Conservation (phyloP, 805 yeast genomes). For the Lachancea meyersii region DNA sequence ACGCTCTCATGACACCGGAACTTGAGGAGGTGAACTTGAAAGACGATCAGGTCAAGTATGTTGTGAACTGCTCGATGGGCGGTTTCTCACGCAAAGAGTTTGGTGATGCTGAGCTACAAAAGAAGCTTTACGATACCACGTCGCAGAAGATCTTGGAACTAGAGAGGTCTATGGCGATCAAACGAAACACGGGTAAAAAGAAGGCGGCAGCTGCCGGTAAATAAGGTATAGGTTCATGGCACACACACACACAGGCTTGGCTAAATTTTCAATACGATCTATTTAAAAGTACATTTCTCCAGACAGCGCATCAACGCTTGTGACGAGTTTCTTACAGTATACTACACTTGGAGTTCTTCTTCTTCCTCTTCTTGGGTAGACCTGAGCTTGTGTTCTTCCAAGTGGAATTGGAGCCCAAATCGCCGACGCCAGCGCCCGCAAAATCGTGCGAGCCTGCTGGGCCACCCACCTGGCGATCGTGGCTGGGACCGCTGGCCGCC, state of each 20-base stretch:
- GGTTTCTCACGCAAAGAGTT: slow-evolving; percentile 60
- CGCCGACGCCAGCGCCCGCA: slow-evolving; percentile 9
- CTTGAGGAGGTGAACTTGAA: slow-evolving; percentile 59
- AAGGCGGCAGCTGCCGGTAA: slow-evolving; percentile 1
- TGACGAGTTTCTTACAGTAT: slow-evolving; percentile 13
- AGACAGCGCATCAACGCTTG: no score
- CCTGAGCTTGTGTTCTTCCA: slow-evolving; percentile 1
- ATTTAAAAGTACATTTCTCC: neutral
- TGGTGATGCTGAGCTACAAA: slow-evolving; percentile 54
- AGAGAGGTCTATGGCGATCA: slow-evolving; percentile 68
- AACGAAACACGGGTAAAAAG: slow-evolving; percentile 41
- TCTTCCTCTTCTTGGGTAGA: slow-evolving; percentile 12
- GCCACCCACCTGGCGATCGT: slow-evolving; percentile 3
- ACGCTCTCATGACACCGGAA: slow-evolving; percentile 67
- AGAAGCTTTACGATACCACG: slow-evolving; percentile 54
- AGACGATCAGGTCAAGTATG: slow-evolving; percentile 38
- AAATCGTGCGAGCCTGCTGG: slow-evolving; percentile 1
- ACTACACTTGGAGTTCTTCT: slow-evolving; percentile 21
- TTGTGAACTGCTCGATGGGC: slow-evolving; percentile 61
- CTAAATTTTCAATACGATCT: slow-evolving; percentile 4
- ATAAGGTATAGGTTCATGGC: no score
- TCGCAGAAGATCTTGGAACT: slow-evolving; percentile 47
- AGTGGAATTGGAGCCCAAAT: slow-evolving; percentile 4
- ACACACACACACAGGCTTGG: neutral
- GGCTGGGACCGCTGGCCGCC: neutral